Conservation (phyloP, 768 basidiomycete genomes). For the Hericium erinaceus region DNA sequence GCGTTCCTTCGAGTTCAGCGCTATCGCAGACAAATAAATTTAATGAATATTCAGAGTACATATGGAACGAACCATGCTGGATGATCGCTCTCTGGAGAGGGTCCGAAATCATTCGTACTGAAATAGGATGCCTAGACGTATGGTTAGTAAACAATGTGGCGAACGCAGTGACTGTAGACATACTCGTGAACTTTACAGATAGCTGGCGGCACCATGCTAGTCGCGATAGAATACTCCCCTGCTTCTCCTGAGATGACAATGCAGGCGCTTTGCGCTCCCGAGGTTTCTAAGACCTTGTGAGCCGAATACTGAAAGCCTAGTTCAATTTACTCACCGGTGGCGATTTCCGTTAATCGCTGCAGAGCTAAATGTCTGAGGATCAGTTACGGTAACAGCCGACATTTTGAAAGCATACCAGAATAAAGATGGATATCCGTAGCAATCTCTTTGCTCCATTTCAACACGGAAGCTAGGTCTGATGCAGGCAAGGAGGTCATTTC, state of each 20-base stretch:
- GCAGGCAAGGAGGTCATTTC: slow-evolving; percentile 47
- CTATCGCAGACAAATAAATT: slow-evolving; percentile 23
- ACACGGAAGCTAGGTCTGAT: slow-evolving; percentile 54
- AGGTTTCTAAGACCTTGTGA: slow-evolving; percentile 35
- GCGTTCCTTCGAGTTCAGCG: slow-evolving; percentile 56
- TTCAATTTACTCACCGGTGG: slow-evolving; percentile 35
- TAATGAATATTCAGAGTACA: neutral
- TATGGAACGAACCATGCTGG: slow-evolving; percentile 41
- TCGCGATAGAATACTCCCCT: slow-evolving; percentile 63
- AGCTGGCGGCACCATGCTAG: slow-evolving; percentile 51
- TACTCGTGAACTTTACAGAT: slow-evolving; percentile 63
- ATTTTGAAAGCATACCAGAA: slow-evolving; percentile 31
- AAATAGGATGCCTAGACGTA: slow-evolving; percentile 42
- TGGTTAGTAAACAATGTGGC: neutral
- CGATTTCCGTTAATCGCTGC: slow-evolving; percentile 63
- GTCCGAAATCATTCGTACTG: slow-evolving; percentile 48
- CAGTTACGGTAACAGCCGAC: slow-evolving; percentile 14
- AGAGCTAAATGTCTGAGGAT: slow-evolving; percentile 28
- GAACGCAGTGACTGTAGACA: slow-evolving; percentile 16
- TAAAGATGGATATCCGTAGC: slow-evolving; percentile 64
- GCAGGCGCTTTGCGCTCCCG: slow-evolving; percentile 57
- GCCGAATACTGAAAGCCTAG: neutral
- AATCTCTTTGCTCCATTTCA: slow-evolving; percentile 70
- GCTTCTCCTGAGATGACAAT: slow-evolving; percentile 62
- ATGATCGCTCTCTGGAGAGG: slow-evolving; percentile 61